Percentiles rank a stretch among this genome's conserved stretches.
Conservation (phyloP, 1,284 basidiomycete species). For the Veloboletus limbatus region DNA sequence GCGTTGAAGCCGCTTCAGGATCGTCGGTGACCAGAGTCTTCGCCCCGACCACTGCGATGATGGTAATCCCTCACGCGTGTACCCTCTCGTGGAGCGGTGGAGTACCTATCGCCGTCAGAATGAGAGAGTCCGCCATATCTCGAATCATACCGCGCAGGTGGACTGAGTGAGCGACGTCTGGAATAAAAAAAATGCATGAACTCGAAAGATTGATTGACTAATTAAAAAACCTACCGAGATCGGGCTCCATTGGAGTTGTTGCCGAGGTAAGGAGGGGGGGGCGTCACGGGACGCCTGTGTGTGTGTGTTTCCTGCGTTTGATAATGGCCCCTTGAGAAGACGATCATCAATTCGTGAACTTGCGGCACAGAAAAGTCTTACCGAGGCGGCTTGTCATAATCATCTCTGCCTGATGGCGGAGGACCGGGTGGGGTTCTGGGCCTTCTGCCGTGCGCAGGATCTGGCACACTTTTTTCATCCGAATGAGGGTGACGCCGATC, state of each 20-base stretch:
- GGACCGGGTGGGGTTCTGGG: conserved; percentile 48
- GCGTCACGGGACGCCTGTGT: conserved; percentile 57
- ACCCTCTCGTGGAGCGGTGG: conserved; percentile 41
- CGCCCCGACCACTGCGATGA: conserved; percentile 54
- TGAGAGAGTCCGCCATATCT: conserved; percentile 35
- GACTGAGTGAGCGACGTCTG: conserved; percentile 74
- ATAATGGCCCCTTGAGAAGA: conserved; percentile 42
- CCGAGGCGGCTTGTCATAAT: conserved; percentile 50
- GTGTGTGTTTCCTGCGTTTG: conserved; percentile 47
- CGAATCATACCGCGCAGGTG: conserved; percentile 49
- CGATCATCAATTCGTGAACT: neutral
- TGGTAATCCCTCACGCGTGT: conserved; percentile 58
- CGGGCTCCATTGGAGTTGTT: conserved; percentile 42
- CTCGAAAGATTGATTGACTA: neutral
- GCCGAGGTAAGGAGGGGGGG: conserved; percentile 49
- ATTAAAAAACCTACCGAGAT: conserved; percentile 45
- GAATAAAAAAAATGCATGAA: neutral
- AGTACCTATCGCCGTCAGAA: conserved; percentile 44
- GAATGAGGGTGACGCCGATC: conserved; percentile 44
- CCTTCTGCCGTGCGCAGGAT: conserved; percentile 35
- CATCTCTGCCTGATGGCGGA: conserved; percentile 44
- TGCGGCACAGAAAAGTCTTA: conserved; percentile 29
- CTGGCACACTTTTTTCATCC: conserved; percentile 25
- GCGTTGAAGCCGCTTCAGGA: conserved; percentile 14
- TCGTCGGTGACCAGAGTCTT: conserved; percentile 39